A percentile compares a stretch with the other conserved stretches of the same genome.
These are phyloP conservation scores for Colletotrichum tropicale DNA, from an alignment of 2,329 filamentous ascomycete genomes.

Conservation along the genomic window DNA sequence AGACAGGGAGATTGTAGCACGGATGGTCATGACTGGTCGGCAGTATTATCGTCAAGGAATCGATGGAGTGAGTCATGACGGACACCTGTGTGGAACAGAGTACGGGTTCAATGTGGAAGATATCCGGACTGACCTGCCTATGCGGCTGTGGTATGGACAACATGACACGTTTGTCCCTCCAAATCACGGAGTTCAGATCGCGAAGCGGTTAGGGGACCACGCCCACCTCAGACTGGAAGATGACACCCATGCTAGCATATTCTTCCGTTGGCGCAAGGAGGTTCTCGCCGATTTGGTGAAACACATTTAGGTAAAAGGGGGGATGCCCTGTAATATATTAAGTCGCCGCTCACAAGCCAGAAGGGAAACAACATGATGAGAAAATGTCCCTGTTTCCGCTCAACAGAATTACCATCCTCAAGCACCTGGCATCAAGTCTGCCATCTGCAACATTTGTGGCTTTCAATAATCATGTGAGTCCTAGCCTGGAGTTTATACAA, in stretches of 20 bases:
- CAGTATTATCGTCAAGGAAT: conserved; percentile 14
- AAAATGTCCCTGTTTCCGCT: too few species aligned
- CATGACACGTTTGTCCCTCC: conserved; percentile 5
- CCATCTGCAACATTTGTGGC: too few species aligned
- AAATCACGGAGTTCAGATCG: conserved; percentile 16
- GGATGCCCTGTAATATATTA: not conserved
- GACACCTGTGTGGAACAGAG: conserved; percentile 3
- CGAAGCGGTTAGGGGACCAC: not conserved
- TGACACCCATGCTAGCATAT: conserved; percentile 20
- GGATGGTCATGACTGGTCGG: conserved; percentile 11
- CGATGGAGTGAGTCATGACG: conserved; percentile 8
- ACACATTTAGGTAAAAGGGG: not conserved
- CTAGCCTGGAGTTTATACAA: too few species aligned
- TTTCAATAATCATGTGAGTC: too few species aligned
- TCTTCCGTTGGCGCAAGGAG: conserved; percentile 5
- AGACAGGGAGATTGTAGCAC: not conserved
- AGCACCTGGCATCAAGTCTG: too few species aligned
- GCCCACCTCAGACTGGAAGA: conserved; percentile 2
- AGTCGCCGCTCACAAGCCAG: not conserved
- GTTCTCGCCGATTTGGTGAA: not conserved
- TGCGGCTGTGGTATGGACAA: conserved; percentile 16
- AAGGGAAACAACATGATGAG: too few species aligned
- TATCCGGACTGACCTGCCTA: conserved; percentile 2
- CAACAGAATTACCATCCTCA: too few species aligned
- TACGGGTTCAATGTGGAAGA: conserved; percentile 14